A percentile compares a stretch with the other conserved stretches of the same genome.
Evolutionary conservation across 495 filamentous ascomycete species (phyloP).

Genomic region (Pseudoneurospora amorphoporcata): DNA sequence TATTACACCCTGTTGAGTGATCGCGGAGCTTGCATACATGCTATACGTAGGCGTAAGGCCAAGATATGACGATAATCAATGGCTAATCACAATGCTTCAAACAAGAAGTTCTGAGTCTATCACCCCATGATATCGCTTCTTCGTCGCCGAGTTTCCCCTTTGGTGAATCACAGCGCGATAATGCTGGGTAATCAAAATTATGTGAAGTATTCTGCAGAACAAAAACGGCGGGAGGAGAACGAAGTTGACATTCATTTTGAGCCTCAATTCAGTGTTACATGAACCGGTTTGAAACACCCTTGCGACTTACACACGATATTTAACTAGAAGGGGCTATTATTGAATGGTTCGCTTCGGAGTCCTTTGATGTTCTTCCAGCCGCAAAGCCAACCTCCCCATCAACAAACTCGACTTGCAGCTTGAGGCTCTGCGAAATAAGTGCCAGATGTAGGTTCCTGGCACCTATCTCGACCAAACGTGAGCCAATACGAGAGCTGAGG

Average conservation of each 20-base stretch:
- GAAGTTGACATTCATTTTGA: background rate
- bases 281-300: background rate
- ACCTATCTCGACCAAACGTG: background rate
- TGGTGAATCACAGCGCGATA: background rate
- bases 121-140: background rate
- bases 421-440: background rate
- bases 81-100: background rate
- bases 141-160: background rate
- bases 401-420: background rate
- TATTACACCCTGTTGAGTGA: background rate
- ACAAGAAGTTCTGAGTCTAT: background rate
- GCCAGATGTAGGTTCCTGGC: background rate
- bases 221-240: background rate
- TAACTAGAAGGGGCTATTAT: background rate
- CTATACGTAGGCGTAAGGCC: background rate
- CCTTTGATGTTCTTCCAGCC: background rate
- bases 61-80: background rate
- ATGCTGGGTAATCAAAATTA: background rate
- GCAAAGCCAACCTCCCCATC: background rate
- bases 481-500: background rate
- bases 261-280: background rate
- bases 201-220: background rate
- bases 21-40: background rate
- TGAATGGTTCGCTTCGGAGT: background rate
- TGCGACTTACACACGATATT: background rate